Base-by-base conservation (phyloP, 148 eudicot species). In the Pharnaceum exiguum region DNA sequence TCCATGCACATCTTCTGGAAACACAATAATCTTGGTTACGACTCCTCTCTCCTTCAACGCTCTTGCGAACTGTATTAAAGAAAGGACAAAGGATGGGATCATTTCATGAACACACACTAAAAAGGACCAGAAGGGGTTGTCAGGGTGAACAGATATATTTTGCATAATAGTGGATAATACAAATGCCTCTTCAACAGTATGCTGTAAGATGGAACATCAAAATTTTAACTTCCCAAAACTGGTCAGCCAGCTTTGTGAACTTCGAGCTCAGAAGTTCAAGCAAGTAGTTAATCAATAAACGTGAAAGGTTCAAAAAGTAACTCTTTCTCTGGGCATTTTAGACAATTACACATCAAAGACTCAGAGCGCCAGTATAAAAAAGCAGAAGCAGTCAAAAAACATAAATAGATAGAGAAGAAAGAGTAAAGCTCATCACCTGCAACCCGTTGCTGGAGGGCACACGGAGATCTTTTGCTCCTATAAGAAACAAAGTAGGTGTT, bases 381-480 rank as follows among this genome's bases (percentile, higher is more conserved):
- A 7, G 9, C 28, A 24, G 23, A 35, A 22, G 6, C 4, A n/a
- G 33, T 24, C 18, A 27, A 3, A 21, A 15, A 29, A n/a, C 16
- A 37, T 46, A 9, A 28, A 19, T 36, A 1, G 15, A 13, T 8
- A 42, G 13, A 6, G 28, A 21, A 42, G 36, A 5, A 45, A 59
- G 39, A 55, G 37, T 19, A 27, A 3, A 44, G 16, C 22, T 40
- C 27, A 70, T 79, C 73, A 91, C 98, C 78, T 91, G 96, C 51
- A 91, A 50, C 10, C 96, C 98, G 51, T 75, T 83, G 52, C 84
- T 77, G 59, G 76, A 56, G 30, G 98, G 96, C 62, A 91, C 96
- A 23, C 98, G 98, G 33, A 88, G 90, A 78, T 91, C 96, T 65
- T 76, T 50, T 43, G 90, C 90, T 32, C 96, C 96, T 29, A 91